phyloP scores from a whole-genome alignment of 495 filamentous ascomycete species.

The Hypoxylon cercidicola region DNA sequence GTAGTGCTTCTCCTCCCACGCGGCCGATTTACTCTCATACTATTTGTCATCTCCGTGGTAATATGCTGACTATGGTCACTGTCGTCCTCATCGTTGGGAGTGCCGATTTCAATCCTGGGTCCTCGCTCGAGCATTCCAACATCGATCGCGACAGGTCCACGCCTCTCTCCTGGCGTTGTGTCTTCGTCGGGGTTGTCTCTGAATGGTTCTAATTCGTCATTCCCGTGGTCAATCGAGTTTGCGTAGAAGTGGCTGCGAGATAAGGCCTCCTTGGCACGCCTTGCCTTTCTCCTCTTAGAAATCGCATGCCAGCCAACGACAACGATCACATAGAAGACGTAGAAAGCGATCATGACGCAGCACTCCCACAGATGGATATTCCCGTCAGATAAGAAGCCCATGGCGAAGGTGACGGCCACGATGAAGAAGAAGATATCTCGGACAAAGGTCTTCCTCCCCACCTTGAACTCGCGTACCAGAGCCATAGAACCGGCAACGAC shows the following conservation, averaged over 20 bases:
- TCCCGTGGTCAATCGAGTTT: slow-evolving; percentile 53
- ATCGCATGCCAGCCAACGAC: slow-evolving; percentile 96
- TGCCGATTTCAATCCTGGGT: slow-evolving; percentile 58
- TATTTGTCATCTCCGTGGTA: slow-evolving; percentile 85
- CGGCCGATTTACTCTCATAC: slow-evolving; percentile 88
- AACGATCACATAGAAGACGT: slow-evolving; percentile 87
- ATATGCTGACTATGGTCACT: slow-evolving; percentile 78
- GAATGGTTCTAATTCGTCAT: slow-evolving; percentile 72
- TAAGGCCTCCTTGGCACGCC: slow-evolving; percentile 70
- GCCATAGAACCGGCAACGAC: slow-evolving; percentile 99
- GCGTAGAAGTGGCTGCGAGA: slow-evolving; percentile 78
- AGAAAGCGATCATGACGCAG: slow-evolving; percentile 87
- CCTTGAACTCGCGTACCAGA: slow-evolving; percentile 89
- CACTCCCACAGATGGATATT: slow-evolving; percentile 89
- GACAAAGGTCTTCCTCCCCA: slow-evolving; percentile 87
- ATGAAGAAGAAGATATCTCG: slow-evolving; percentile 96
- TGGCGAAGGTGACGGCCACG: slow-evolving; percentile 84
- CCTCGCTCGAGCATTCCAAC: slow-evolving; percentile 77
- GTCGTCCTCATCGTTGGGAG: slow-evolving; percentile 70
- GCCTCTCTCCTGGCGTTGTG: slow-evolving; percentile 61
- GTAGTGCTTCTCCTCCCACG: slow-evolving; percentile 73
- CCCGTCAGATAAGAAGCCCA: slow-evolving; percentile 88
- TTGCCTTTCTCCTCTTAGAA: slow-evolving; percentile 66
- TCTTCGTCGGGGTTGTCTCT: slow-evolving; percentile 78
- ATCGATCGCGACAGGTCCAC: slow-evolving; percentile 66